Evolutionary conservation across 495 filamentous ascomycete genomes (phyloP).

Genomic region (Talaromyces ruber): DNA sequence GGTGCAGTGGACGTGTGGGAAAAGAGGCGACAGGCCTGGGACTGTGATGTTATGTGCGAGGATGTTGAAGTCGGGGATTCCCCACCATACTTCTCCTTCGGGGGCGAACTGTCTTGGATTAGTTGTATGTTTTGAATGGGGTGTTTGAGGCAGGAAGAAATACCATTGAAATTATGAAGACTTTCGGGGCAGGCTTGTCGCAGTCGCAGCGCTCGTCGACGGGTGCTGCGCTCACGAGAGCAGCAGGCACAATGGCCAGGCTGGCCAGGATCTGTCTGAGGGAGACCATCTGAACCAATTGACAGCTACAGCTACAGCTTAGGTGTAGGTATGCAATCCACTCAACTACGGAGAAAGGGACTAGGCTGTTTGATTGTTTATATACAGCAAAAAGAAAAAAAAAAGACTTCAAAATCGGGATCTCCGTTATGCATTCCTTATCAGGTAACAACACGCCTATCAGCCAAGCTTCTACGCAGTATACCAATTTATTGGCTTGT

Average conservation of each 20-base stretch:
- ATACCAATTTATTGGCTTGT: neutral
- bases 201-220: conserved; percentile 5
- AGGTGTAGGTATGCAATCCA: neutral
- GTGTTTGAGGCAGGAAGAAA: conserved; percentile 5
- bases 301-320: neutral
- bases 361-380: neutral
- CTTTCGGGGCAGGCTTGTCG: conserved; percentile 48
- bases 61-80: conserved; percentile 51
- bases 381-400: neutral
- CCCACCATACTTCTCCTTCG: conserved; percentile 62
- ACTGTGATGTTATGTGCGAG: conserved; percentile 57
- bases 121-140: neutral
- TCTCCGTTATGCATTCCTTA: neutral
- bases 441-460: neutral
- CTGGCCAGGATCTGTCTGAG: neutral
- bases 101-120: conserved; percentile 45
- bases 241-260: neutral
- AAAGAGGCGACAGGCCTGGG: conserved; percentile 58
- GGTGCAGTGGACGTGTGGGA: conserved; percentile 56
- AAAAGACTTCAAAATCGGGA: neutral
- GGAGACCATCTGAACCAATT: neutral
- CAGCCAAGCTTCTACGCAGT: neutral
- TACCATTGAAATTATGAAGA: conserved; percentile 67
- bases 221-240: neutral
- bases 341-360: neutral